Base-by-base conservation (phyloP, 2,329 filamentous ascomycete genomes). In the Aciculosporium take region DNA sequence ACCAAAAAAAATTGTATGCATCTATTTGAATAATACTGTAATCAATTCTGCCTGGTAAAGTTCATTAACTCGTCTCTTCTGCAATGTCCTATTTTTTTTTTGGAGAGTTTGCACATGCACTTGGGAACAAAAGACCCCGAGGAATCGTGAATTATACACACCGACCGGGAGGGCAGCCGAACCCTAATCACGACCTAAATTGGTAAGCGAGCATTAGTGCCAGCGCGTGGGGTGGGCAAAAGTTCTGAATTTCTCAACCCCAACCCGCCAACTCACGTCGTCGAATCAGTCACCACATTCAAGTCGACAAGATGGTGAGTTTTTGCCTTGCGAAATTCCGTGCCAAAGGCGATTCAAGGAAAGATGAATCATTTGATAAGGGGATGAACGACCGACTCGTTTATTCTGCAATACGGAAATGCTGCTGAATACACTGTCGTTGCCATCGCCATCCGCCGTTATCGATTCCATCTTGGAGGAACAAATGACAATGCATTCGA, bases 231-330 rank as follows among this genome's bases (percentile, higher is more conserved):
- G 56, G 56, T 58, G 57, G 56, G 56, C 56, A 63, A 62, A 63
- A 64, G 59, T 67, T 68, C 63, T 58, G 61, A 65, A 65, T 62
- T 63, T 64, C 59, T 62, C 60, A 60, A 60, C 56, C 58, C 54
- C 63, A 67, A 61, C 60, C 61, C 59, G 60, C 61, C 59, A 62
- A 63, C 60, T 59, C 62, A 68, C 65, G 63, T 64, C 64, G 64
- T 63, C 67, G 69, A 70, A 64, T 63, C 65, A 66, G 65, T 68
- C 68, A 68, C 63, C 62, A 64, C 65, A 61, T 62, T 59, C 65
- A 65, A 61, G 56, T 63, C 66, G 66, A 62, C 66, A 68, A 72
- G 65, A 75, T 75, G 71, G 71, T 75, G 65, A 64, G 65, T 69
- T 50, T 49, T 48, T 51, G 45, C 46, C 43, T 51, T 47, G 43